Conservation (phyloP, 352 stramenopile genomes). For the Paralagenidium karlingii region DNA sequence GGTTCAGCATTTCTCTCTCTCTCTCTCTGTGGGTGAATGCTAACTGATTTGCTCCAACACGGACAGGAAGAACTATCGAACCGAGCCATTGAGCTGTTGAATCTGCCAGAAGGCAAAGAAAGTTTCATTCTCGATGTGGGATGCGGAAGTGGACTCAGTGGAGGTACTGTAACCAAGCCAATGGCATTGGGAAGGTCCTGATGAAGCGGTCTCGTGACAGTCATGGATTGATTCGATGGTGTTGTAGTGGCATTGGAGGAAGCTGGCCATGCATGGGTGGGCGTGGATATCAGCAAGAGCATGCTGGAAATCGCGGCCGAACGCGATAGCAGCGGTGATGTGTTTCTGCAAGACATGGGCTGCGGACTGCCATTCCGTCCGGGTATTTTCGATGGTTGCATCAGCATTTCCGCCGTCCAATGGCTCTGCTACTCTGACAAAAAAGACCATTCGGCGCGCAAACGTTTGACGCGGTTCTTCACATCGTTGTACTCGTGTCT, state of each 20-base stretch:
- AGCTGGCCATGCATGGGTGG: constrained; percentile 95
- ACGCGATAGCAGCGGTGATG: constrained; percentile 78
- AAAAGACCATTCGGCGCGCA: constrained; percentile 88
- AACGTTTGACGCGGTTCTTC: constrained; percentile 95
- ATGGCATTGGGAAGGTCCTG: too few relatives aligned
- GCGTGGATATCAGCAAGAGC: constrained; percentile 95
- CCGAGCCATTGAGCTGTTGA: constrained; percentile 95
- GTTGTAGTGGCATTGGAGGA: constrained; percentile 70
- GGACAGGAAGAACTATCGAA: constrained; percentile 87
- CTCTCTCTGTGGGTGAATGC: not conserved
- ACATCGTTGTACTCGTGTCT: constrained; percentile 85
- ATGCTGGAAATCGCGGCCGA: constrained; percentile 99
- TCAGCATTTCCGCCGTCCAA: constrained; percentile 99
- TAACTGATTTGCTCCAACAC: constrained; percentile 1
- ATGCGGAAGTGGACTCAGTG: constrained; percentile 94
- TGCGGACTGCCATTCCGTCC: constrained; percentile 95
- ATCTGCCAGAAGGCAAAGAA: constrained; percentile 78
- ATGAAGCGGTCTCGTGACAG: constrained; percentile 1
- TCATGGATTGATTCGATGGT: constrained; percentile 8
- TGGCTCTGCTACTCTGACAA: constrained; percentile 99
- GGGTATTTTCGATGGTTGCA: constrained; percentile 96
- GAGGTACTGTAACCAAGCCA: constrained; percentile 28
- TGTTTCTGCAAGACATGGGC: constrained; percentile 96
- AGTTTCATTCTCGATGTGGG: constrained; percentile 94
- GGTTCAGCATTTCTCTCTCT: not conserved